phyloP scores from a whole-genome alignment of 2,329 filamentous ascomycete genomes.

The Paraphaeosphaeria minitans region DNA sequence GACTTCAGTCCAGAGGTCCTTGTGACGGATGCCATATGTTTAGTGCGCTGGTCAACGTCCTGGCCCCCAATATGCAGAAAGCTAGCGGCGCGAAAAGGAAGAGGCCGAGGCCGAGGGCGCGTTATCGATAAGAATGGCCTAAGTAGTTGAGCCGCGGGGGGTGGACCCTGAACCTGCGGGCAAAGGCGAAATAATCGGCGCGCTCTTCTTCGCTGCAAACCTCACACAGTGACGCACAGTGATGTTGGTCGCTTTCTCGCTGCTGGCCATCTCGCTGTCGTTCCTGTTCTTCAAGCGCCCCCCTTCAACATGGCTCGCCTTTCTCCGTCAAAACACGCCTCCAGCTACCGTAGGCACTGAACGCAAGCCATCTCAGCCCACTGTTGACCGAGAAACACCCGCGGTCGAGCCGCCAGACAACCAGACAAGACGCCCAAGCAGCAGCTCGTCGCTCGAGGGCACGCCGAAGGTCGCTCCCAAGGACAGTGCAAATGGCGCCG shows the following conservation, averaged over 20 bases:
- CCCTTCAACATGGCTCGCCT: conserved; percentile 42
- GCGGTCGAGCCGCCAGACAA: conserved; percentile 20
- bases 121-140: no score
- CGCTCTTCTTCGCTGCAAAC: conserved; percentile 10
- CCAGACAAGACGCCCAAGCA: conserved; percentile 2
- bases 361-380: conserved; percentile 21
- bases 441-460: conserved; percentile 31
- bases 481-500: conserved; percentile 19
- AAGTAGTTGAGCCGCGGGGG: neutral
- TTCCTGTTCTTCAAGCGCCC: conserved; percentile 44
- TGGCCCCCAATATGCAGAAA: no score
- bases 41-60: no score
- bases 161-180: neutral
- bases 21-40: no score
- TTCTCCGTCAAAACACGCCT: conserved; percentile 17
- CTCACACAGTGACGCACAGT: conserved; percentile 35
- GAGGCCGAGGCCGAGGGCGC: no score
- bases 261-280: conserved; percentile 45
- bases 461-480: conserved; percentile 40
- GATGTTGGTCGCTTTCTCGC: conserved; percentile 47
- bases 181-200: neutral
- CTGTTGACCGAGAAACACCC: conserved; percentile 16
- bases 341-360: conserved; percentile 15
- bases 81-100: no score
- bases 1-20: no score